Conservation (phyloP, 2,329 filamentous ascomycete genomes). For the Fusarium clavum region DNA sequence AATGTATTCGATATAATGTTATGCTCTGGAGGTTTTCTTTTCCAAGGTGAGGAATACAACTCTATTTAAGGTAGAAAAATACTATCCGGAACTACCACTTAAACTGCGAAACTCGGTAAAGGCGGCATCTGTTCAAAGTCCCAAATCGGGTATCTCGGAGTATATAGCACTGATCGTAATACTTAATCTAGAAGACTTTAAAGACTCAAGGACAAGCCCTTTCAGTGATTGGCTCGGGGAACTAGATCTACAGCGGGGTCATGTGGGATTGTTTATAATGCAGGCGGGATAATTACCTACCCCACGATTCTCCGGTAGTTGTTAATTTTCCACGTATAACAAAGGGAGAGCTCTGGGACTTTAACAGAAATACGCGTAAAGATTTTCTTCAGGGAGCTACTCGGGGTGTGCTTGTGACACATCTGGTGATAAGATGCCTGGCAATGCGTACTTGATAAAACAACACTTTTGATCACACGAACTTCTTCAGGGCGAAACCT, state of each 20-base stretch:
- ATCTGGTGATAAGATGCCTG: no score
- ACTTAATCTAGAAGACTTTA: not conserved
- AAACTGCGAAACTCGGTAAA: not conserved
- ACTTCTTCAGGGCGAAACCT: no score
- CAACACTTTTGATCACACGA: no score
- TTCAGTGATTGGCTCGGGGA: not conserved
- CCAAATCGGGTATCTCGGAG: not conserved
- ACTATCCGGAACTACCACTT: not conserved
- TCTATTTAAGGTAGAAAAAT: not conserved
- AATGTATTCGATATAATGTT: not conserved
- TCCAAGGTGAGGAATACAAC: not conserved
- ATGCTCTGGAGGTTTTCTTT: not conserved
- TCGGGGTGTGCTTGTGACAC: no score
- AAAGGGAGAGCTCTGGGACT: not conserved
- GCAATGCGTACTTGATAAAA: no score
- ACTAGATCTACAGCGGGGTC: not conserved
- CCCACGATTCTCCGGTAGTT: not conserved
- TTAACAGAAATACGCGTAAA: not conserved
- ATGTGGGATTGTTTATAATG: not conserved
- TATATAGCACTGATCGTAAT: not conserved
- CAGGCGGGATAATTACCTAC: not conserved
- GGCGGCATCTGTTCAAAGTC: not conserved
- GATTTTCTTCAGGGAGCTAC: not conserved
- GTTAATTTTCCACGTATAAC: not conserved
- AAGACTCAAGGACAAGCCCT: not conserved